A percentile compares a stretch with the other conserved stretches of the same genome.
Evolutionary conservation across 2,329 filamentous ascomycete species (phyloP).

Genomic region (Colletotrichum sp.): DNA sequence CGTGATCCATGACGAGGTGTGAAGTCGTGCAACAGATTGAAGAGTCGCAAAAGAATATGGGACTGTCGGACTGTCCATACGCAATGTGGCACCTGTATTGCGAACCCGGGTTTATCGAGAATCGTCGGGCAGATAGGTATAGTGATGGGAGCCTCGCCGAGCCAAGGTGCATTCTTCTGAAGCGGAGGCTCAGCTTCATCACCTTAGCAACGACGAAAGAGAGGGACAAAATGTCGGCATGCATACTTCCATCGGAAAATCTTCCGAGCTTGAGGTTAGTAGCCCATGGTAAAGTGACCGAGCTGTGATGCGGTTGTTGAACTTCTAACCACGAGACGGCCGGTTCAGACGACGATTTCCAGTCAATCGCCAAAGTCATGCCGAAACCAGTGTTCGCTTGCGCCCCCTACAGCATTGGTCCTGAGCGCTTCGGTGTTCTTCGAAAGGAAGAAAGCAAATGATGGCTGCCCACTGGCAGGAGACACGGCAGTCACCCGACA

Average conservation of each 20-base stretch:
- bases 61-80: too few relatives aligned
- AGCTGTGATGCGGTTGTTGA: neutral
- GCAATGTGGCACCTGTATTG: neutral
- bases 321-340: neutral
- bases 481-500: neutral
- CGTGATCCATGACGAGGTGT: too few relatives aligned
- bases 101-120: accelerated
- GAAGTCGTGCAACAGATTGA: too few relatives aligned
- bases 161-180: neutral
- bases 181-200: neutral
- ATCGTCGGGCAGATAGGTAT: neutral
- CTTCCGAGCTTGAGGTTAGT: neutral
- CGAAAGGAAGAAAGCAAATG: neutral
- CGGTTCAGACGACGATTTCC: neutral
- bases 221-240: neutral
- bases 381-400: neutral
- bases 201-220: neutral
- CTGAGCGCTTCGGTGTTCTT: neutral
- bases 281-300: neutral
- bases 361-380: neutral
- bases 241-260: neutral
- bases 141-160: neutral
- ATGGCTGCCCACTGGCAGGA: neutral
- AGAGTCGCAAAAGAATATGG: too few relatives aligned
- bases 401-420: neutral